Percentiles rank a stretch among this genome's conserved stretches.
Evolutionary conservation across 2,329 filamentous ascomycete genomes (phyloP).

Genomic region (Colletotrichum sp.): DNA sequence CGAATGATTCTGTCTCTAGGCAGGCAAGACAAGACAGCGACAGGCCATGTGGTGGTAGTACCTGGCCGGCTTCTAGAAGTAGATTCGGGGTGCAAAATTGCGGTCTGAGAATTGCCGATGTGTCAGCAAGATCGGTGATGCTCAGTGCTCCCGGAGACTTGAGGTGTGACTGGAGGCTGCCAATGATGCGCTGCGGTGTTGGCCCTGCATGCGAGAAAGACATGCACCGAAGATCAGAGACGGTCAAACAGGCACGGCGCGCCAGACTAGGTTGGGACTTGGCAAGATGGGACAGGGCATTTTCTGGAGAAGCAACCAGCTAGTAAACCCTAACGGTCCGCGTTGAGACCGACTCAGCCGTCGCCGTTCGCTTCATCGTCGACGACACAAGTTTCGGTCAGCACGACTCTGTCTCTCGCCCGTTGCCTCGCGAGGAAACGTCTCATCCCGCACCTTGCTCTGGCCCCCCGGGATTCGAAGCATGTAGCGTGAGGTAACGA

Average conservation of each 20-base stretch:
- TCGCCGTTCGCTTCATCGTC: not conserved
- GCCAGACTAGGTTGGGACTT: not conserved
- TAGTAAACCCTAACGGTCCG: slow-evolving; percentile 12
- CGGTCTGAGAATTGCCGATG: not conserved
- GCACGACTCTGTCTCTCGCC: not conserved
- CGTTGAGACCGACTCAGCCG: not conserved
- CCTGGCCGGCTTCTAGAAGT: not conserved
- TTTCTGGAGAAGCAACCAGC: not conserved
- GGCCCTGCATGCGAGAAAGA: not conserved
- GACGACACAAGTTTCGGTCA: not conserved
- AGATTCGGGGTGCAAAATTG: not conserved
- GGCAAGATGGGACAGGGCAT: not conserved
- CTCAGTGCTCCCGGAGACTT: not conserved
- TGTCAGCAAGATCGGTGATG: not conserved
- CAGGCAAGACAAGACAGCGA: not conserved
- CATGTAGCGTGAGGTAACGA: not conserved
- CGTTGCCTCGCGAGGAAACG: not conserved
- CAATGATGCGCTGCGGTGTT: not conserved
- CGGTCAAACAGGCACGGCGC: not conserved
- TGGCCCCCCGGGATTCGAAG: not conserved
- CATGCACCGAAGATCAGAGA: not conserved
- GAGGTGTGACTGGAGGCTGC: not conserved
- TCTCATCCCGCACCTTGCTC: not conserved
- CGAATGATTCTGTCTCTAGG: not conserved
- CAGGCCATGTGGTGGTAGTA: not conserved